Evolutionary conservation across 495 filamentous ascomycete species (phyloP).

Genomic region (Tirmania nivea): DNA sequence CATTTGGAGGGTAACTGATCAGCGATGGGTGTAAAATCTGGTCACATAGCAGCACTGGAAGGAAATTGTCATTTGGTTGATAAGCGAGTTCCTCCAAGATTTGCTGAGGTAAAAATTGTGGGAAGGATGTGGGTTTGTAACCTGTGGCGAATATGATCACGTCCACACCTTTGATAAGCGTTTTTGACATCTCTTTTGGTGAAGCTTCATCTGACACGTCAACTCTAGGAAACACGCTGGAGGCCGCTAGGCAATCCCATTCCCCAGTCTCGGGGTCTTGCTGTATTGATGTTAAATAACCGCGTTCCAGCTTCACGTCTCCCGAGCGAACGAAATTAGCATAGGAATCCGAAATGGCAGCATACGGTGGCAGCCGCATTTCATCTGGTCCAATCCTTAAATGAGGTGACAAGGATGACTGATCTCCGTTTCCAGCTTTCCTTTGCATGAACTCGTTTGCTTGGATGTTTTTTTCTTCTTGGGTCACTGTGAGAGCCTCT

Average conservation of each 20-base stretch:
- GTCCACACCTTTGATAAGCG: conserved; percentile 27
- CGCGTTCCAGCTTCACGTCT: conserved; percentile 28
- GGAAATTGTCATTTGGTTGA: conserved; percentile 30
- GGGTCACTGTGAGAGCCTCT: conserved; percentile 36
- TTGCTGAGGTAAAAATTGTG: conserved; percentile 32
- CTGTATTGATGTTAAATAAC: conserved; percentile 18
- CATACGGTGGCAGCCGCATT: conserved; percentile 32
- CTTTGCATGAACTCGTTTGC: conserved; percentile 29
- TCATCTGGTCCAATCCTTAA: conserved; percentile 21
- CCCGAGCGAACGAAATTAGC: conserved; percentile 46
- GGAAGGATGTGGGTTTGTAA: conserved; percentile 41
- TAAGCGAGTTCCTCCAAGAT: conserved; percentile 36
- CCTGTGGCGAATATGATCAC: conserved; percentile 58
- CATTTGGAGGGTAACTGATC: conserved; percentile 21
- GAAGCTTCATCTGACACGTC: conserved; percentile 1
- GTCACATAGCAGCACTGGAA: conserved; percentile 48
- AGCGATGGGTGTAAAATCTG: conserved; percentile 37
- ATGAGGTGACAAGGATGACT: conserved; percentile 29
- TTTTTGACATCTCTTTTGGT: not conserved
- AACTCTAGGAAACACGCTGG: not conserved
- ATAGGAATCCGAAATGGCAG: conserved; percentile 51
- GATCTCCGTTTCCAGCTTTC: conserved; percentile 38
- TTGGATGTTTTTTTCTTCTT: conserved; percentile 24
- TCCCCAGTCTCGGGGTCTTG: not conserved
- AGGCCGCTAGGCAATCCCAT: no score